Evolutionary conservation across 306 rosid species (phyloP), one percentile per base, ranked within the genome.

Genomic region (Delonix regia): DNA sequence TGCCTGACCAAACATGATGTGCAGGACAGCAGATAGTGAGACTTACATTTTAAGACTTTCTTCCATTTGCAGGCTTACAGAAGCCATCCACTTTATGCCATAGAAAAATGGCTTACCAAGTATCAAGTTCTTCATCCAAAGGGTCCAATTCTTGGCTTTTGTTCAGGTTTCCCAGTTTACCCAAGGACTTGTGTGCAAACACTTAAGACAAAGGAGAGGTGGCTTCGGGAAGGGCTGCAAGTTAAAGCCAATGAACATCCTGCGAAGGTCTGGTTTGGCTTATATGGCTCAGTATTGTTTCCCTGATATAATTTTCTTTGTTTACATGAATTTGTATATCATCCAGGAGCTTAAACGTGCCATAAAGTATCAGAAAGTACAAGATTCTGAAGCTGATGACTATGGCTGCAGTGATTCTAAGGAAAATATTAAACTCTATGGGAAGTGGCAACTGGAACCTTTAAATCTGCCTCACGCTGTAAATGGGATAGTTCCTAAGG

Each of bases 161-260:
- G 97, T 80, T 86, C 93, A 41, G 99, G 99, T 78, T 86, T 84
- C 83, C 88, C 90, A 16, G 97, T 94, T 81, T 94, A 91, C 83
- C 94, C 92, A 52, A 85, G 99, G 81, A 89, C 90, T 38, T 89
- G 97, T 77, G 99, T 94, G 83, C 97, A 92, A 84, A 81, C 87
- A 45, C 88, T 94, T 34, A 88, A 82, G 91, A 89, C 97, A 70
- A 92, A 82, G 82, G 81, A 88, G 44, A 91, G 94, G 84, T 92
- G 99, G 99, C 89, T 92, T 55, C 90, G 94, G 69, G 99, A 95
- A 73, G 99, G 92, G 63, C 86, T 92, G 83, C 97, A 92, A 89
- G 86, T 92, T 57, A 95, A 91, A 92, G 73, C 91, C 78, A 81
- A 77, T 81, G 97, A 88, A 80, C 89, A 77, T 73, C 95, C 93